Percentiles rank a stretch among this genome's conserved stretches.
Conservation (phyloP, 2,329 filamentous ascomycete species). For the Eurotiales sp. region DNA sequence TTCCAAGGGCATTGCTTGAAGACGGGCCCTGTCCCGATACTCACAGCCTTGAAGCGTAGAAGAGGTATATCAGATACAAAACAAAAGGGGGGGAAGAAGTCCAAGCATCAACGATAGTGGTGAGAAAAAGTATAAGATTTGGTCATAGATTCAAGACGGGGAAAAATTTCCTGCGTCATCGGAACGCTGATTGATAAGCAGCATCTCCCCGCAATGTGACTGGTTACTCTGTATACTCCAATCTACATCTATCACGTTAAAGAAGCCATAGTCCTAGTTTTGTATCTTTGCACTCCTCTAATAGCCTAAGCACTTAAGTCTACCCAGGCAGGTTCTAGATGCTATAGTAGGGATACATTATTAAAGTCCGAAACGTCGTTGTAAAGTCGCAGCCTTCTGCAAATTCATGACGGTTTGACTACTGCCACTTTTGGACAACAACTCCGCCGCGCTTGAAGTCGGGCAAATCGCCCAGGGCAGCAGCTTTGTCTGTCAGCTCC, state of each 20-base stretch:
- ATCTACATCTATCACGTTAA: no score
- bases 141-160: not conserved
- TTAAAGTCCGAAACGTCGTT: no score
- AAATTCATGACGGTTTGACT: no score
- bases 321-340: not conserved
- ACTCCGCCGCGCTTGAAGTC: constrained; percentile 51
- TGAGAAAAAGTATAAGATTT: no score
- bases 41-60: not conserved
- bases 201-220: not conserved
- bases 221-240: no score
- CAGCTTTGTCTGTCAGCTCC: constrained; percentile 55
- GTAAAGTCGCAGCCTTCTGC: no score
- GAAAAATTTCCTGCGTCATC: constrained; percentile 15
- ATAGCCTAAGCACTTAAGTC: not conserved
- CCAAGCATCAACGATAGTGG: no score
- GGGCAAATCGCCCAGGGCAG: constrained; percentile 43
- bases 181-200: constrained; percentile 17
- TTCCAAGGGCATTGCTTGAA: constrained; percentile 35
- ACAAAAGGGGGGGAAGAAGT: no score
- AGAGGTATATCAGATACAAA: no score
- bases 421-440: constrained; percentile 49
- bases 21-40: not conserved
- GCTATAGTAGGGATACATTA: not conserved
- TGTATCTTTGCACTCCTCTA: not conserved
- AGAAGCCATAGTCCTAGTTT: not conserved